Percentiles rank a stretch among this genome's conserved stretches.
phyloP scores from a whole-genome alignment of 2,329 filamentous ascomycete species.

The Fusarium nematophilum region DNA sequence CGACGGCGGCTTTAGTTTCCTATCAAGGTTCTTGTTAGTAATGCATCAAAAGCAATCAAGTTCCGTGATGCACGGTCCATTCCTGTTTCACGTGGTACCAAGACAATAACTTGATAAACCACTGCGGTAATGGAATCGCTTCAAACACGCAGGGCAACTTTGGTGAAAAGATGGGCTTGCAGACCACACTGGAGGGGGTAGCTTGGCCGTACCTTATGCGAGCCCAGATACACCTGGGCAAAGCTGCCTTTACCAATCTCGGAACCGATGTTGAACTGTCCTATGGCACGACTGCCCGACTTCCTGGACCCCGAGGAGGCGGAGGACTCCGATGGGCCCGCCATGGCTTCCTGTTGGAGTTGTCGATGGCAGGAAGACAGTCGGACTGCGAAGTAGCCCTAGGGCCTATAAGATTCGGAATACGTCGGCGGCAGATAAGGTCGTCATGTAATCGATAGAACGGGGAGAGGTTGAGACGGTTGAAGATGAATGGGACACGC shows the following conservation, averaged over 20 bases:
- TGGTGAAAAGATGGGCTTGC: constrained; percentile 18
- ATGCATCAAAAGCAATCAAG: neutral
- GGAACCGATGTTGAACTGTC: constrained; percentile 83
- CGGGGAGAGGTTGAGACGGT: constrained; percentile 24
- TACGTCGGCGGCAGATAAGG: constrained; percentile 47
- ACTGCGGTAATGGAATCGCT: constrained; percentile 6
- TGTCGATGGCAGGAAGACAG: constrained; percentile 50
- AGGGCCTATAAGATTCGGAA: constrained; percentile 52
- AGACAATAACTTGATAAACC: constrained; percentile 8
- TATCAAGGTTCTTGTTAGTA: constrained; percentile 50
- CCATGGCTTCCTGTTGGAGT: constrained; percentile 52
- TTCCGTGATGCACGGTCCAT: neutral
- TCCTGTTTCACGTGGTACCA: constrained; percentile 3
- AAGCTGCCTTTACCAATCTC: constrained; percentile 99
- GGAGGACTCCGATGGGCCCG: constrained; percentile 52
- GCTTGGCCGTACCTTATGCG: constrained; percentile 73
- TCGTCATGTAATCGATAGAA: constrained; percentile 55
- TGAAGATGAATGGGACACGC: constrained; percentile 16
- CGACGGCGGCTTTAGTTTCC: constrained; percentile 84
- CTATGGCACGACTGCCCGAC: constrained; percentile 60
- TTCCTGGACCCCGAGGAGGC: constrained; percentile 50
- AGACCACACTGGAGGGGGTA: constrained; percentile 10
- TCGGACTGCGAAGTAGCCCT: constrained; percentile 48
- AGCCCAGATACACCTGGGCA: constrained; percentile 91
- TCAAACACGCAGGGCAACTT: constrained; percentile 17